Base-by-base conservation (phyloP, 805 yeast species). In the Nakazawaea siamensis region DNA sequence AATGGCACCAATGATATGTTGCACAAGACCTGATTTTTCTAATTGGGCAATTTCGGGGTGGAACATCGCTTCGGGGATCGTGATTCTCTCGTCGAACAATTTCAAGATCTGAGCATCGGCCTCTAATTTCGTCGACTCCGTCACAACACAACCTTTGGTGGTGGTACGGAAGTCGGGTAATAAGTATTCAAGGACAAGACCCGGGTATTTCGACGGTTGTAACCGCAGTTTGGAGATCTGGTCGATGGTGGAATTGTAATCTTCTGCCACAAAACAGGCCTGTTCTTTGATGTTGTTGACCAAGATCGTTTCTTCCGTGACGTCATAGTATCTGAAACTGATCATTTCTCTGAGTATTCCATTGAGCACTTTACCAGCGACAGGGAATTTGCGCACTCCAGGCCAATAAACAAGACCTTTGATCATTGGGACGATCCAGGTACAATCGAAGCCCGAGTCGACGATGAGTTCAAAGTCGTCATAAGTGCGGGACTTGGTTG, bases 241-340 rank as follows among this genome's bases (percentile, higher is more conserved):
- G 24, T 30, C 31, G 2, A 31, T 28, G 5, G 37, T 20, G 4
- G 21, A 7, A 25, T 54, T 50, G 47, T 76, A 84, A 46, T 82
- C 73, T 15, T 46, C 42, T 0, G 90, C 75, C n/a, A 84, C 73
- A 62, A 73, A 76, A 54, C 84, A 69, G 24, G 90, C 61, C 40
- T 70, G 64, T 50, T 88, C 96, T 50, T 92, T 92, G 44, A 94
- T 82, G 31, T 81, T 77, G 50, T 87, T 85, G 32, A 92, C 78
- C 31, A 92, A 58, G 2, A 82, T 64, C 0, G 95, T 80, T 55
- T 94, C 99, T 41, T 92, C 96, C 51, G 85, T 77, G 45, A 92
- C 87, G 50, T 92, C 90, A 54, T 88, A 92, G 60, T 92, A 92
- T 35, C 97, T 66, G 51, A 82, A 92, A 2, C 96, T 85, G 10